Percentiles rank a stretch among this genome's conserved stretches.
phyloP scores from a whole-genome alignment of 441 rosid genomes.

The Aquilaria agallochum region DNA sequence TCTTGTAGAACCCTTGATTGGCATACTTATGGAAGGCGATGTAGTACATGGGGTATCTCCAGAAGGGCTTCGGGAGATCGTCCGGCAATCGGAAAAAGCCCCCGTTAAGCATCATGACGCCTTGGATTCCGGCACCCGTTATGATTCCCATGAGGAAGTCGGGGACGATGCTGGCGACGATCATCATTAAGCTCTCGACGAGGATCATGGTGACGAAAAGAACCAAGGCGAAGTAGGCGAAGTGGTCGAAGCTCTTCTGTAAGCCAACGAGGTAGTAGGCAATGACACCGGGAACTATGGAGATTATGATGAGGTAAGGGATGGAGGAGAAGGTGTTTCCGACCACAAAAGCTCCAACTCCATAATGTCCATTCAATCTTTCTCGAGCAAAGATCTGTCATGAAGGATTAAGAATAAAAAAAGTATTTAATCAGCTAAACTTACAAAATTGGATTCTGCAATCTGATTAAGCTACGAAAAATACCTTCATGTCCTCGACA shows the following conservation, averaged over 20 bases:
- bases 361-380: slow-evolving; percentile 47
- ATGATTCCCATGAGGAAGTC: slow-evolving; percentile 44
- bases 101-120: slow-evolving; percentile 39
- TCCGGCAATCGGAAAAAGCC: slow-evolving; percentile 43
- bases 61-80: slow-evolving; percentile 35
- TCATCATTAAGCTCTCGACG: slow-evolving; percentile 46
- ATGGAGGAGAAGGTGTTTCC: slow-evolving; percentile 40
- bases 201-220: slow-evolving; percentile 25
- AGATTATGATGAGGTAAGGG: slow-evolving; percentile 31
- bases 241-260: slow-evolving; percentile 22
- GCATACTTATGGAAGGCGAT: slow-evolving; percentile 44
- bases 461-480: no score
- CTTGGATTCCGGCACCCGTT: slow-evolving; percentile 50
- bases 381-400: slow-evolving; percentile 37
- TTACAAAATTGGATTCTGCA: neutral
- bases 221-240: slow-evolving; percentile 22
- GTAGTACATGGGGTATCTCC: slow-evolving; percentile 43
- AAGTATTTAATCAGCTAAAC: neutral
- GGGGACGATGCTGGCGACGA: slow-evolving; percentile 40
- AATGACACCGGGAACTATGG: slow-evolving; percentile 36
- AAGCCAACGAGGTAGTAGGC: slow-evolving; percentile 33
- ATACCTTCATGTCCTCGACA: slow-evolving; percentile 38
- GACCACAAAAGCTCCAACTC: slow-evolving; percentile 25
- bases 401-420: no score
- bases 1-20: slow-evolving; percentile 41